These are phyloP conservation scores for Evernia prunastri DNA, from an alignment of 495 filamentous ascomycete genomes.

Conservation along the genomic window DNA sequence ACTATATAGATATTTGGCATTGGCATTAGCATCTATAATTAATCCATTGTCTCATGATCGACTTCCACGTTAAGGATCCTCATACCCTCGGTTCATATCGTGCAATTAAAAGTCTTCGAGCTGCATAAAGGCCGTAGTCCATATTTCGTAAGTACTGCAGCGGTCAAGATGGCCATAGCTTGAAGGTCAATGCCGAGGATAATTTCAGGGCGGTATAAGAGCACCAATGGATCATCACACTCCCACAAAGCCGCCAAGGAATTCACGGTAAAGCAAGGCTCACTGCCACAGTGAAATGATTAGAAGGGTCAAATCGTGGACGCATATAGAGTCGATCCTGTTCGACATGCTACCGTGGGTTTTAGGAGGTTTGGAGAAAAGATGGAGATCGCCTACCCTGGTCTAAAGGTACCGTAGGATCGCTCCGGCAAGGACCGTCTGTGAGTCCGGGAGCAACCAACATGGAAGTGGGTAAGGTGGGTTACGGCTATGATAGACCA, in stretches of 20 bases:
- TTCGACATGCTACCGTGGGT: not conserved
- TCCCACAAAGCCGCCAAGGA: not conserved
- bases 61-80: not conserved
- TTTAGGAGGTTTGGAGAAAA: not conserved
- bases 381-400: not conserved
- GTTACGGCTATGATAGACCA: not conserved
- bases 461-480: not conserved
- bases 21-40: not conserved
- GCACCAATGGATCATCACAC: slow-evolving; percentile 13
- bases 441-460: slow-evolving; percentile 5
- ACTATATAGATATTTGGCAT: not conserved
- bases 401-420: slow-evolving; percentile 1
- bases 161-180: slow-evolving; percentile 6
- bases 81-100: slow-evolving; percentile 9
- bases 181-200: slow-evolving; percentile 13
- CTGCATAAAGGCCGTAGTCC: not conserved
- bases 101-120: slow-evolving; percentile 10
- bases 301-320: not conserved
- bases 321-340: not conserved
- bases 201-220: slow-evolving; percentile 9
- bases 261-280: not conserved
- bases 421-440: slow-evolving; percentile 4
- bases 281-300: not conserved
- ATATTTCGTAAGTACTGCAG: not conserved
- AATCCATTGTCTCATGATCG: not conserved